Evolutionary conservation across 257 asterid genomes (phyloP), one percentile per base, ranked within the genome.

Genomic region (Salvia rosmarinus): DNA sequence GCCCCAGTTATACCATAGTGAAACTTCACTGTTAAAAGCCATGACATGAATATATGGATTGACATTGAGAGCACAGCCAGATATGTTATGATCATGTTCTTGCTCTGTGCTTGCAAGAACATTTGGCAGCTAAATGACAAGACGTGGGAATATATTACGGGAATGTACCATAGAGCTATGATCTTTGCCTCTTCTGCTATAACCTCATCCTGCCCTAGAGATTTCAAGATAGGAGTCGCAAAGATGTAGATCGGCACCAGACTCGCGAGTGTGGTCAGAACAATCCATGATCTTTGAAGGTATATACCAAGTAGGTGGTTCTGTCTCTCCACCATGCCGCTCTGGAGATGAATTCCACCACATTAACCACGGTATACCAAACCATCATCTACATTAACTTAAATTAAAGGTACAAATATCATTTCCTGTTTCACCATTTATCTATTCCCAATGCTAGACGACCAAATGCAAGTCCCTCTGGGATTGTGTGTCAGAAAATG

Each of bases 61-160:
- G 78, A 51, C 9, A 90, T 44, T 0, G 95, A 83, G 30, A 63
- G 61, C 0, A 80, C 87, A 0, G 91, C 86, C 44, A 86, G 58
- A 43, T 84, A 88, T 0, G 93, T 78, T 5, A 88, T 82, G n/a
- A 90, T 73, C 49, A 75, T 59, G 73, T 86, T 90, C 73, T 90
- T 88, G 85, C 93, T 86, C 71, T 88, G 94, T 6, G 94, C 84
- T 60, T 87, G 96, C n/a, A 87, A 68, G 72, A 71, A 88, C 81
- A 85, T 82, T 70, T 88, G 90, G 78, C 91, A 85, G 56, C 88
- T 84, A 17, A 75, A 88, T 9, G 84, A 79, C 3, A 81, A 6
- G 2, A 77, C 51, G 13, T 55, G 85, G 0, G 85, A 79, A 67
- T 79, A 87, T 11, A 82, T 70, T 51, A 86, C 79, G 0, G 92